phyloP scores from a whole-genome alignment of 2,329 filamentous ascomycete species.

The Diplodia corticola region DNA sequence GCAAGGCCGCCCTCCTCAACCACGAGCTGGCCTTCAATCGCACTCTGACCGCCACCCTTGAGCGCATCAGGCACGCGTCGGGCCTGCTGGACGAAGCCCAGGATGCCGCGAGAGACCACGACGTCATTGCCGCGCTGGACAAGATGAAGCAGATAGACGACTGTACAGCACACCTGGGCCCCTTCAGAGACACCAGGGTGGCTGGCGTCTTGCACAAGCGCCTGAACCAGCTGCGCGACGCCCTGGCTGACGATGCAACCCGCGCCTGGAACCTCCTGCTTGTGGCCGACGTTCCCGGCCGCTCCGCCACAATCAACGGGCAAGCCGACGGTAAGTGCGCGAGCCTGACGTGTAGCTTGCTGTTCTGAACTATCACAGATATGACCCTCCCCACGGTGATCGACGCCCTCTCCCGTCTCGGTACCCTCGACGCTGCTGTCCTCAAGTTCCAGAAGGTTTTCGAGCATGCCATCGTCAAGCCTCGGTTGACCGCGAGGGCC shows the following conservation, averaged over 20 bases:
- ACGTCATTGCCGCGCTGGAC: constrained; percentile 51
- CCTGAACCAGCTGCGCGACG: constrained; percentile 64
- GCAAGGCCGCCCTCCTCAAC: constrained; percentile 57
- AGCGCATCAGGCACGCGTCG: constrained; percentile 54
- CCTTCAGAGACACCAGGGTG: constrained; percentile 62
- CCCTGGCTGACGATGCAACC: constrained; percentile 66
- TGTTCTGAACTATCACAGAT: constrained; percentile 18
- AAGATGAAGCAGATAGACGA: constrained; percentile 52
- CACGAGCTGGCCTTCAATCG: constrained; percentile 62
- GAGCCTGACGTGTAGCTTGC: background rate
- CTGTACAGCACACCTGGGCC: constrained; percentile 60
- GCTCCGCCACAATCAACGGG: constrained; percentile 58
- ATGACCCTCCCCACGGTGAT: constrained; percentile 38
- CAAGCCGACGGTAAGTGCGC: constrained; percentile 51
- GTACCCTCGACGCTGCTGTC: constrained; percentile 53
- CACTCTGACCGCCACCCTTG: constrained; percentile 51
- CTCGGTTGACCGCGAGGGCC: constrained; percentile 52
- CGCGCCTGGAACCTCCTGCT: constrained; percentile 72
- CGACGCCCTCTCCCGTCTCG: constrained; percentile 39
- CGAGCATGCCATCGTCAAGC: constrained; percentile 61
- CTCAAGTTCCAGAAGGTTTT: constrained; percentile 62
- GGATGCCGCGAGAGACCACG: constrained; percentile 45
- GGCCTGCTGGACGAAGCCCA: constrained; percentile 50
- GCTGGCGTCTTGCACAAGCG: constrained; percentile 66
- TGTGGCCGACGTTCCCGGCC: constrained; percentile 57